Evolutionary conservation across 345 rosid species (phyloP).

Genomic region (Physaria fendleri): DNA sequence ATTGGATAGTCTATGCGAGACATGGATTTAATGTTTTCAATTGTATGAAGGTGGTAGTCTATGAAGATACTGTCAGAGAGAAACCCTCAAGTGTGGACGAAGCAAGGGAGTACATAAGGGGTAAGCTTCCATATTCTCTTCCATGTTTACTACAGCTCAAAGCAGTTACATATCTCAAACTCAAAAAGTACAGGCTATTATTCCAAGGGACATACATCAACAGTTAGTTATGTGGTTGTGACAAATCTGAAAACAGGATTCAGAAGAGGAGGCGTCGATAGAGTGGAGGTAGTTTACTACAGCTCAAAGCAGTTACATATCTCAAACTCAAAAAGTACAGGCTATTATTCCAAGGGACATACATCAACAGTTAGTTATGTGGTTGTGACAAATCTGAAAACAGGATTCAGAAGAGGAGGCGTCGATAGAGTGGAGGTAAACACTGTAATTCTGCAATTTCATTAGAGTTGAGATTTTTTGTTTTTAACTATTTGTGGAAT

Average conservation of each 20-base stretch:
- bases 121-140: constrained; percentile 29
- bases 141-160: background rate
- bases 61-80: constrained; percentile 73
- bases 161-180: background rate
- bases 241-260: constrained; percentile 66
- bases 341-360: constrained; percentile 54
- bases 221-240: constrained; percentile 76
- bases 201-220: constrained; percentile 64
- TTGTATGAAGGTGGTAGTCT: constrained; percentile 67
- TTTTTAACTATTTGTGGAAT: background rate
- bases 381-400: constrained; percentile 67
- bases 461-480: background rate
- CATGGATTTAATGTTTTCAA: too few relatives aligned
- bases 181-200: constrained; percentile 55
- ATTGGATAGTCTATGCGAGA: too few relatives aligned
- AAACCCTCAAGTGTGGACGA: constrained; percentile 72
- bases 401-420: constrained; percentile 61
- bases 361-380: constrained; percentile 85
- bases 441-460: background rate
- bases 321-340: too few relatives aligned
- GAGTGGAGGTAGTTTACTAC: constrained; percentile 96
- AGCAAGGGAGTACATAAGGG: constrained; percentile 67
- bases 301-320: too few relatives aligned
- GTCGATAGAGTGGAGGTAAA: constrained; percentile 86
- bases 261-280: constrained; percentile 67